phyloP scores from a whole-genome alignment of 148 eudicot species.

The Chenopodium formosanum region DNA sequence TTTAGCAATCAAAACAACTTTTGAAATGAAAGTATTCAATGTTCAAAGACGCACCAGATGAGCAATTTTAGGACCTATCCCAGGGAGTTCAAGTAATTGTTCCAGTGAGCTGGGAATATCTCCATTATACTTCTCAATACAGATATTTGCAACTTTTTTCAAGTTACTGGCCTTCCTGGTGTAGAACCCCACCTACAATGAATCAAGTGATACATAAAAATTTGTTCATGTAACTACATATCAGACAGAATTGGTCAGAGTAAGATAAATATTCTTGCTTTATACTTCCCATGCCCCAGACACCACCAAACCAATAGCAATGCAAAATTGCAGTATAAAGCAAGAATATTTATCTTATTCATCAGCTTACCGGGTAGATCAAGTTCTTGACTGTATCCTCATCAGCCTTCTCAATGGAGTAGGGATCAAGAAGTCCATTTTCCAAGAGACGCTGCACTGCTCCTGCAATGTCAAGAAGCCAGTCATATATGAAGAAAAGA shows the following conservation, averaged over 20 bases:
- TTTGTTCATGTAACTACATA: background rate
- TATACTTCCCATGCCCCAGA: background rate
- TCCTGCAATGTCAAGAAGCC: constrained; percentile 44
- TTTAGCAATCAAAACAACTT: constrained; percentile 17
- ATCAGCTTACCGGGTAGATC: constrained; percentile 72
- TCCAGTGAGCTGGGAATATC: constrained; percentile 85
- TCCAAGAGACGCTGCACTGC: constrained; percentile 85
- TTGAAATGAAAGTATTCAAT: background rate
- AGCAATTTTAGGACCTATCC: constrained; percentile 98
- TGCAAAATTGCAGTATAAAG: background rate
- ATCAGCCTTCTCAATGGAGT: constrained; percentile 65
- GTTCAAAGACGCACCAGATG: constrained; percentile 61
- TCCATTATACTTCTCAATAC: constrained; percentile 67
- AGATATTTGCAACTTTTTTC: constrained; percentile 83
- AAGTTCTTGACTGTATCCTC: constrained; percentile 74
- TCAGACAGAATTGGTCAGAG: background rate
- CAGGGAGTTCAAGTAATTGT: constrained; percentile 81
- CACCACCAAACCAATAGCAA: background rate
- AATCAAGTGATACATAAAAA: constrained; percentile 2
- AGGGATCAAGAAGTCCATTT: constrained; percentile 70
- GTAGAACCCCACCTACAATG: constrained; percentile 83
- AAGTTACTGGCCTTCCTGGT: constrained; percentile 78
- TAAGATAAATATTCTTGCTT: too few species aligned
- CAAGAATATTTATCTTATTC: background rate
- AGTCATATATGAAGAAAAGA: background rate